Conservation (phyloP, 202 grass and related monocot genomes). For the Saccharum hybrid region DNA sequence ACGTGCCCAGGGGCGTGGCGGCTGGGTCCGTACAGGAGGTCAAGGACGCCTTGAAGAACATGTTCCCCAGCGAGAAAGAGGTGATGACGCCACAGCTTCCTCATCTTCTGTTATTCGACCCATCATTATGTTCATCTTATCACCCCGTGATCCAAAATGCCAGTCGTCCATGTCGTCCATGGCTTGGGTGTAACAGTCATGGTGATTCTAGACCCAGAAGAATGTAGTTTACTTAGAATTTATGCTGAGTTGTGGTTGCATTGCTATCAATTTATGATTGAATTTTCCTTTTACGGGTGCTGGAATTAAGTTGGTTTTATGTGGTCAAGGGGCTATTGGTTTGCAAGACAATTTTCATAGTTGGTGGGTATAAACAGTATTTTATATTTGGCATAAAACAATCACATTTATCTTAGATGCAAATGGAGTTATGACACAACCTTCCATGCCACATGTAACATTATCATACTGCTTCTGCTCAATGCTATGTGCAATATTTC, state of each 20-base stretch:
- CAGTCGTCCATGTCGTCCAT: neutral
- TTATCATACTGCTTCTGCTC: neutral
- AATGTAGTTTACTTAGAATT: conserved; percentile 20
- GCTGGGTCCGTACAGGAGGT: conserved; percentile 69
- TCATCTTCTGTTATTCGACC: neutral
- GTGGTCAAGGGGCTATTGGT: neutral
- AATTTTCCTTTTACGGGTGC: neutral
- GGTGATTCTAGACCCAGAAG: neutral
- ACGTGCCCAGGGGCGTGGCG: conserved; percentile 77
- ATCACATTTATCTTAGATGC: neutral
- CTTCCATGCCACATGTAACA: neutral
- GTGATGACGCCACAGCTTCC: conserved; percentile 52
- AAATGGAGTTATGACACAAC: neutral
- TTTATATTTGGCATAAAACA: neutral
- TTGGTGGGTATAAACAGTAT: neutral
- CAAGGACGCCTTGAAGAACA: conserved; percentile 66
- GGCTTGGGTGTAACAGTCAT: neutral
- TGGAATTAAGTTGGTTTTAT: neutral
- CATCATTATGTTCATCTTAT: neutral
- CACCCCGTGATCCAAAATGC: conserved; percentile 19
- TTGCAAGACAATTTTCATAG: neutral
- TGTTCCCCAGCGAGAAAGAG: conserved; percentile 85
- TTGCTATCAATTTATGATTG: neutral
- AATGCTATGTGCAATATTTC: neutral
- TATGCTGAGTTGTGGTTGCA: neutral